Evolutionary conservation across 768 basidiomycete species (phyloP).

Genomic region (Russula sp.): DNA sequence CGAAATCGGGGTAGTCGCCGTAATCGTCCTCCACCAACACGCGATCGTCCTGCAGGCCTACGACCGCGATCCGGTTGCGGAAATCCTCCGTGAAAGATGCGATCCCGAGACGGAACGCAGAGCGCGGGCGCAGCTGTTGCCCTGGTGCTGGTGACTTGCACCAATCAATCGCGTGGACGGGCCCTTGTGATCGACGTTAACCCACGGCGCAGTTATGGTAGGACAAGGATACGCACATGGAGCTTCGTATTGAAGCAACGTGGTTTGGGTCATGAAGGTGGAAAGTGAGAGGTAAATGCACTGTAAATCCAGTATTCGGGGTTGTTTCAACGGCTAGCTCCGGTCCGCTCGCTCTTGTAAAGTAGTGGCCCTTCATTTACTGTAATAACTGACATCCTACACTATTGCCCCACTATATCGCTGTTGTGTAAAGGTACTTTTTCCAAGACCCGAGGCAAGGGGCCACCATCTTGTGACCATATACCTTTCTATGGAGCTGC

Average conservation of each 20-base stretch:
- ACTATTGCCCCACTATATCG: too few species aligned
- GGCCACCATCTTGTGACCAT: too few species aligned
- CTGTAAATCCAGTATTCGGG: neutral
- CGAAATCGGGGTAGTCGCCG: conserved; percentile 80
- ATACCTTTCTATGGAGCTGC: too few species aligned
- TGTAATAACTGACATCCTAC: too few species aligned
- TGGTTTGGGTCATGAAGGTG: conserved; percentile 56
- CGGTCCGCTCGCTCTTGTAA: neutral
- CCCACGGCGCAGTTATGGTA: neutral
- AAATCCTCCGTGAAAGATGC: conserved; percentile 83
- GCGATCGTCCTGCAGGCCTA: conserved; percentile 78
- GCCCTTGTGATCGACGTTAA: conserved; percentile 42
- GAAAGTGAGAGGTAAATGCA: conserved; percentile 3
- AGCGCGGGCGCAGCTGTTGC: conserved; percentile 64
- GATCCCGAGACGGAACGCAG: conserved; percentile 78
- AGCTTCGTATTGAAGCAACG: conserved; percentile 76
- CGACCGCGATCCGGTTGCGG: conserved; percentile 73
- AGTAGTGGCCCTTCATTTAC: too few species aligned
- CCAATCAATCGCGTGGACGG: conserved; percentile 83
- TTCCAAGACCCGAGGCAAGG: too few species aligned
- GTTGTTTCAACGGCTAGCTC: neutral
- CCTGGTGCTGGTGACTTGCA: conserved; percentile 75
- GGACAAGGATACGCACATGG: conserved; percentile 53
- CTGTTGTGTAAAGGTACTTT: too few species aligned
- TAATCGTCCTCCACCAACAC: conserved; percentile 84